A percentile compares a stretch with the other conserved stretches of the same genome.
These are phyloP conservation scores for Tolypocladium nubicola DNA, from an alignment of 2,329 filamentous ascomycete species.

Conservation along the genomic window DNA sequence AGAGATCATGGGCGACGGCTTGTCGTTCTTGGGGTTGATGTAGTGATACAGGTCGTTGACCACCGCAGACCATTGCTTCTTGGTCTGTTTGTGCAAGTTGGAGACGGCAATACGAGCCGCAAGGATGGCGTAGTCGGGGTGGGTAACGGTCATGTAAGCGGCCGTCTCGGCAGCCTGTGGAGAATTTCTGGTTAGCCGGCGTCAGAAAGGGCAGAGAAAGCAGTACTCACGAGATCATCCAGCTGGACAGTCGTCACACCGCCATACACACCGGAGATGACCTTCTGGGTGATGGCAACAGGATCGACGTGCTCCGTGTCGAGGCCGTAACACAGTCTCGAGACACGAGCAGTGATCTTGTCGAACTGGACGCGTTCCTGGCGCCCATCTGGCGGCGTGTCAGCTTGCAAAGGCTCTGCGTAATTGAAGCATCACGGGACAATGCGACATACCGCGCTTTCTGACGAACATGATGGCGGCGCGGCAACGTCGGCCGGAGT, in stretches of 20 bases:
- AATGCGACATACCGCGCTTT: conserved; percentile 45
- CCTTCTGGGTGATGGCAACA: conserved; percentile 96
- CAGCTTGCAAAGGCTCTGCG: conserved; percentile 8
- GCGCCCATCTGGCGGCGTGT: conserved; percentile 66
- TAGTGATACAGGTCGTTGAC: conserved; percentile 91
- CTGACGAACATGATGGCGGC: conserved; percentile 47
- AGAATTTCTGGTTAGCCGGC: not conserved
- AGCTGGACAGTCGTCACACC: conserved; percentile 94
- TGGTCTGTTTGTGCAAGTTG: conserved; percentile 99
- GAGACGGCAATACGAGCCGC: conserved; percentile 97
- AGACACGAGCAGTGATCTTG: conserved; percentile 99
- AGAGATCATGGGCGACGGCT: conserved; percentile 86
- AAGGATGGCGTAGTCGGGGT: conserved; percentile 97
- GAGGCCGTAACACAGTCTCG: conserved; percentile 92
- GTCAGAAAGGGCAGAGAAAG: not conserved
- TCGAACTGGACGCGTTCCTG: conserved; percentile 99
- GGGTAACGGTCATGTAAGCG: conserved; percentile 98
- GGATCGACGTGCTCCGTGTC: conserved; percentile 93
- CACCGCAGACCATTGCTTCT: conserved; percentile 98
- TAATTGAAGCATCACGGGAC: not conserved
- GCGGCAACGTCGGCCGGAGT: conserved; percentile 10
- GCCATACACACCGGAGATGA: conserved; percentile 98
- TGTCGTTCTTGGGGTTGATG: conserved; percentile 85
- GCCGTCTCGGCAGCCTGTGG: conserved; percentile 89
- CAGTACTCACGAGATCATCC: conserved; percentile 75